Conservation (phyloP, 768 basidiomycete genomes). For the Daedaleopsis nitida region DNA sequence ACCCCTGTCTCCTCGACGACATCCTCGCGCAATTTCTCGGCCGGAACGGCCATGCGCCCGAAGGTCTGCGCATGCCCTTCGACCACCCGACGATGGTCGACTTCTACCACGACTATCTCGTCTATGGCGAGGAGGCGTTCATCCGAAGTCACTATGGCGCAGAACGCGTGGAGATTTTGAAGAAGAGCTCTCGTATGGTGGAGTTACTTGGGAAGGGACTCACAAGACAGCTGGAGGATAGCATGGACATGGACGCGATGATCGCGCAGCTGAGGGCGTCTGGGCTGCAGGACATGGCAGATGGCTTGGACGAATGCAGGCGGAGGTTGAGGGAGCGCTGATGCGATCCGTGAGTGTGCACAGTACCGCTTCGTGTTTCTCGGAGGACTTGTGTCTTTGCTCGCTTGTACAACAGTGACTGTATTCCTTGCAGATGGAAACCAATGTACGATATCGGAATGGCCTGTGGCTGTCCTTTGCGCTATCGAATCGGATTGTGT, state of each 20-base stretch:
- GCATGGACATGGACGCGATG: not conserved
- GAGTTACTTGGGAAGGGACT: not conserved
- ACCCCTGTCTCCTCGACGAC: not conserved
- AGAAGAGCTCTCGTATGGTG: not conserved
- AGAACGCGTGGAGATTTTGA: not conserved
- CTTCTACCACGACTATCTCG: not conserved
- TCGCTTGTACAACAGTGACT: too few species aligned
- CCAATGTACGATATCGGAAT: too few species aligned
- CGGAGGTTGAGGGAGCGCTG: too few species aligned
- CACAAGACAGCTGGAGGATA: not conserved
- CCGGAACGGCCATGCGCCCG: not conserved
- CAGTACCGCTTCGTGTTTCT: too few species aligned
- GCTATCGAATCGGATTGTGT: too few species aligned
- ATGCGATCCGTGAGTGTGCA: too few species aligned
- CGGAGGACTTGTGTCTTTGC: too few species aligned
- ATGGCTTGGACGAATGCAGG: not conserved
- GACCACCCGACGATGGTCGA: not conserved
- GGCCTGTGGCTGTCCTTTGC: too few species aligned
- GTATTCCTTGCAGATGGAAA: too few species aligned
- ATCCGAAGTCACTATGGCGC: not conserved
- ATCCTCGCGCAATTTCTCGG: not conserved
- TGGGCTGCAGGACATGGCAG: not conserved
- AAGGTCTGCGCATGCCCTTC: not conserved
- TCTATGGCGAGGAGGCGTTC: not conserved
- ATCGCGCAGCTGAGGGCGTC: not conserved